These are phyloP conservation scores for Botryotinia narcissicola DNA, from an alignment of 2,329 filamentous ascomycete genomes.

Conservation along the genomic window DNA sequence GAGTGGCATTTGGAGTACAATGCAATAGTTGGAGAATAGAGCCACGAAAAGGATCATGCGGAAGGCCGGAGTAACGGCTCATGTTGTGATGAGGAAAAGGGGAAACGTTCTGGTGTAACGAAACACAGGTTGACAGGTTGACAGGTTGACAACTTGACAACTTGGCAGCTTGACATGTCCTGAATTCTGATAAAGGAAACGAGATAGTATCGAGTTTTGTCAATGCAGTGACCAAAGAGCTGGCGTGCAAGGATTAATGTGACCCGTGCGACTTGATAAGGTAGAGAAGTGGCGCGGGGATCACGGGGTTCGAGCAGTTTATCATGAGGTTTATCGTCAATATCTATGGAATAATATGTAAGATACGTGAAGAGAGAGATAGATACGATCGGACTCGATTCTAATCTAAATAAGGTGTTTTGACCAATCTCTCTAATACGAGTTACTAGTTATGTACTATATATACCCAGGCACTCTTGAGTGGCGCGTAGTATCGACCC, in stretches of 20 bases:
- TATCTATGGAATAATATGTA: neutral
- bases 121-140: neutral
- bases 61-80: constrained; percentile 11
- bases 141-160: neutral
- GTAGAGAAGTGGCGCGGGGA: neutral
- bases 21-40: neutral
- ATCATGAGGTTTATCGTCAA: neutral
- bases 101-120: constrained; percentile 5
- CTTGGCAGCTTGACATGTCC: neutral
- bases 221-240: constrained; percentile 7
- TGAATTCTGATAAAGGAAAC: neutral
- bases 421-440: neutral
- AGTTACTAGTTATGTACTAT: neutral
- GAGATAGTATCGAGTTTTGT: constrained; percentile 1
- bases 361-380: neutral
- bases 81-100: constrained; percentile 10
- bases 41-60: constrained; percentile 20
- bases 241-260: neutral
- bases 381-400: neutral
- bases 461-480: neutral
- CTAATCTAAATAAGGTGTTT: neutral
- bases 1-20: constrained; percentile 4
- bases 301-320: neutral
- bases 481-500: neutral
- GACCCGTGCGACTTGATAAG: neutral